Evolutionary conservation across 2,329 filamentous ascomycete species (phyloP).

Genomic region (Graphiopsis chlorocephala): DNA sequence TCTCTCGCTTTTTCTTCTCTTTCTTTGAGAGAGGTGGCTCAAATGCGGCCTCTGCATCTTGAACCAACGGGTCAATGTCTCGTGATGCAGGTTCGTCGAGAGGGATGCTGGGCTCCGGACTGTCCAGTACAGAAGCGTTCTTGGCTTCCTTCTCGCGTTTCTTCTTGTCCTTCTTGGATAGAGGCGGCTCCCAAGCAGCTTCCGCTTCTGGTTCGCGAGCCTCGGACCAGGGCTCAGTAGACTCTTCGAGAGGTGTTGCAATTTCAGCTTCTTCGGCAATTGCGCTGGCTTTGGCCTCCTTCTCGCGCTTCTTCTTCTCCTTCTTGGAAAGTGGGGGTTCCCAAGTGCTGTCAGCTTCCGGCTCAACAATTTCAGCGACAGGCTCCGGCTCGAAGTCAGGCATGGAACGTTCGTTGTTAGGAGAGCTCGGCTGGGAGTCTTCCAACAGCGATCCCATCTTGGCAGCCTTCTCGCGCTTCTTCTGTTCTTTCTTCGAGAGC

Average conservation of each 20-base stretch:
- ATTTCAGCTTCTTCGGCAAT: not conserved
- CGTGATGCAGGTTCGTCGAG: not conserved
- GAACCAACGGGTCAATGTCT: not conserved
- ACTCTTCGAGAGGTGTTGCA: not conserved
- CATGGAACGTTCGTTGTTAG: not conserved
- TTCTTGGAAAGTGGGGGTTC: constrained; percentile 21
- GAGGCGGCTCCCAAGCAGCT: constrained; percentile 31
- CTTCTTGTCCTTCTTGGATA: constrained; percentile 39
- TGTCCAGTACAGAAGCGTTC: constrained; percentile 14
- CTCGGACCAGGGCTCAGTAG: constrained; percentile 15
- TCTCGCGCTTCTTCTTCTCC: constrained; percentile 36
- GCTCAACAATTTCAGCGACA: not conserved
- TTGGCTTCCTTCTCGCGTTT: constrained; percentile 28
- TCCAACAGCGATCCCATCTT: not conserved
- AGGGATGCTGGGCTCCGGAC: not conserved
- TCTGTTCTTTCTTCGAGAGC: constrained; percentile 37
- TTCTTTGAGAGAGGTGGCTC: constrained; percentile 35
- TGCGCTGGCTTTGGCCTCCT: constrained; percentile 23
- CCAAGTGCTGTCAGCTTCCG: constrained; percentile 14
- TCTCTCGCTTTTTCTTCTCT: constrained; percentile 39
- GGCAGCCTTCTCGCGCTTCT: constrained; percentile 32
- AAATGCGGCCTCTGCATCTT: constrained; percentile 21
- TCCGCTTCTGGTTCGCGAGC: constrained; percentile 8
- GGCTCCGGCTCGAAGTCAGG: not conserved
- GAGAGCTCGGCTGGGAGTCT: not conserved